These are phyloP conservation scores for Sutorius australiensis DNA, from an alignment of 768 basidiomycete species.

Conservation along the genomic window DNA sequence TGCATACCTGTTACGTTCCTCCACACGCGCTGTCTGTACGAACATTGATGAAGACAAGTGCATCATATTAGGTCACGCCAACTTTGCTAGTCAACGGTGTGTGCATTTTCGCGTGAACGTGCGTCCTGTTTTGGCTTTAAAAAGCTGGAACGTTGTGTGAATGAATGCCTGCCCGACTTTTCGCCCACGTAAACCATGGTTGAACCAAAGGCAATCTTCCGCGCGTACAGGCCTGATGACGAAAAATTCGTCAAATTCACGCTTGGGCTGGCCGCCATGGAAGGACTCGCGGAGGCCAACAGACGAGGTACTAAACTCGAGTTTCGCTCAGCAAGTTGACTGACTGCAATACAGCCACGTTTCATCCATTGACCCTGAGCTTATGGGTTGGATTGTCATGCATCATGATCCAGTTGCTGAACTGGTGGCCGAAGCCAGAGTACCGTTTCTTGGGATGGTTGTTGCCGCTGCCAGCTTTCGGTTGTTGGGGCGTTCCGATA, in stretches of 20 bases:
- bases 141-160: not conserved
- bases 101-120: slow-evolving; percentile 4
- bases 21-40: slow-evolving; percentile 44
- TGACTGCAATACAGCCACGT: slow-evolving; percentile 36
- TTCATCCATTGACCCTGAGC: slow-evolving; percentile 58
- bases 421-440: slow-evolving; percentile 61
- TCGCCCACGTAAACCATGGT: slow-evolving; percentile 33
- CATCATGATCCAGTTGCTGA: slow-evolving; percentile 54
- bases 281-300: slow-evolving; percentile 66
- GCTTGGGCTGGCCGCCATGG: slow-evolving; percentile 64
- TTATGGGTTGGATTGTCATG: slow-evolving; percentile 61
- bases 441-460: slow-evolving; percentile 50
- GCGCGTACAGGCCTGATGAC: slow-evolving; percentile 48
- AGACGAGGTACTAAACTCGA: slow-evolving; percentile 39
- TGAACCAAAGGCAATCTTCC: slow-evolving; percentile 46
- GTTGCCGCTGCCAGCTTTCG: slow-evolving; percentile 62
- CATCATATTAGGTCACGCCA: slow-evolving; percentile 22
- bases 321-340: not conserved
- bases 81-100: not conserved
- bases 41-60: slow-evolving; percentile 40
- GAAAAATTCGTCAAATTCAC: slow-evolving; percentile 59
- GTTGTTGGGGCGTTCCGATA: slow-evolving; percentile 55
- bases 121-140: not conserved
- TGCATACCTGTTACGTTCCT: slow-evolving; percentile 36
- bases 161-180: not conserved